These are phyloP conservation scores for Malassezia psittaci DNA, from an alignment of 1,284 basidiomycete species.

Conservation along the genomic window DNA sequence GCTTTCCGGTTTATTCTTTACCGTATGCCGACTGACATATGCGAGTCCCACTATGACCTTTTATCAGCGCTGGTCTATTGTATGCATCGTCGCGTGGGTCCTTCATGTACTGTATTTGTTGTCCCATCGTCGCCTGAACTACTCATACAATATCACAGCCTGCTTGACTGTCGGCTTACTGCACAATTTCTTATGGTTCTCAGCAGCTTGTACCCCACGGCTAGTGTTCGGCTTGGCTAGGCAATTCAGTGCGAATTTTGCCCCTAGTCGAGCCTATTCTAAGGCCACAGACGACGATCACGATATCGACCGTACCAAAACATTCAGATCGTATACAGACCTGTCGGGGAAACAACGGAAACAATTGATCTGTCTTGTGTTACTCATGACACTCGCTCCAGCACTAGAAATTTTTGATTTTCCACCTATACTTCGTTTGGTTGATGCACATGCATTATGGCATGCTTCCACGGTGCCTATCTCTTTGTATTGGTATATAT, in stretches of 20 bases:
- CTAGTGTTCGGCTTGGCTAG: constrained; percentile 11
- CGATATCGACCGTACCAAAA: not conserved
- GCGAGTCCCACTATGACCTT: constrained; percentile 23
- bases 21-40: constrained; percentile 41
- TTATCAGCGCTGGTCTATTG: constrained; percentile 21
- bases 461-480: constrained; percentile 78
- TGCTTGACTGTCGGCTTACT: constrained; percentile 63
- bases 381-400: constrained; percentile 66
- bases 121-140: constrained; percentile 69
- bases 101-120: constrained; percentile 65
- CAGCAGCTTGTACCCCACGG: constrained; percentile 27
- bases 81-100: constrained; percentile 26
- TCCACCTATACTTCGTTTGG: constrained; percentile 58
- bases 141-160: constrained; percentile 85
- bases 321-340: not conserved
- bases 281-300: not conserved
- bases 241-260: not conserved
- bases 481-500: constrained; percentile 62
- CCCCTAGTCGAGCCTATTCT: no score
- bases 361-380: constrained; percentile 49
- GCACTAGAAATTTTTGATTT: constrained; percentile 86
- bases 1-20: constrained; percentile 63
- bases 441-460: constrained; percentile 96
- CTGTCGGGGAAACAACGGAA: constrained; percentile 36
- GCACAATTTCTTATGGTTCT: constrained; percentile 70